A percentile compares a stretch with the other conserved stretches of the same genome.
phyloP scores from a whole-genome alignment of 768 basidiomycete genomes.

The Termitomyces sp. region DNA sequence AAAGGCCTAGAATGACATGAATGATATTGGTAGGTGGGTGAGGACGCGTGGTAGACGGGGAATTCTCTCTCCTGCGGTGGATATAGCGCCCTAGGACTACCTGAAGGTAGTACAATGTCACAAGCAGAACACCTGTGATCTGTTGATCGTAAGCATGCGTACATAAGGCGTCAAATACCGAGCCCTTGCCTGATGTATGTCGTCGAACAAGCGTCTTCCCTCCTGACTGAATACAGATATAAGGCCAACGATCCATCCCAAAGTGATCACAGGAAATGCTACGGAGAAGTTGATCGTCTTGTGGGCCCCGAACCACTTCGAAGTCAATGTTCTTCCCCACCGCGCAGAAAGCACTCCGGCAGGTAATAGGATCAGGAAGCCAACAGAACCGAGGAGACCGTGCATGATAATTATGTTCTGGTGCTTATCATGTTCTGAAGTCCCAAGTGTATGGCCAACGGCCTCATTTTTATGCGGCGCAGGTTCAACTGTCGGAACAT shows the following conservation, averaged over 20 bases:
- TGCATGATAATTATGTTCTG: slow-evolving; percentile 47
- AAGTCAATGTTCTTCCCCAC: slow-evolving; percentile 43
- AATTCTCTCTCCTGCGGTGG: slow-evolving; percentile 33
- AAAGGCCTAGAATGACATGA: slow-evolving; percentile 49
- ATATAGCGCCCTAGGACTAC: slow-evolving; percentile 47
- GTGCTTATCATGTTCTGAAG: slow-evolving; percentile 19
- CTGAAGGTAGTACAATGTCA: slow-evolving; percentile 47
- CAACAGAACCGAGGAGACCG: slow-evolving; percentile 43
- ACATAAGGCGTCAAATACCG: not conserved
- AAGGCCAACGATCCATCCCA: slow-evolving; percentile 45
- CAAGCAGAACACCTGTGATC: slow-evolving; percentile 47
- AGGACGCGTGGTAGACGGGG: slow-evolving; percentile 18
- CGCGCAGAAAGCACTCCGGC: slow-evolving; percentile 47
- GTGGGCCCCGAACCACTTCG: slow-evolving; percentile 54
- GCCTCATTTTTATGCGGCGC: slow-evolving; percentile 3
- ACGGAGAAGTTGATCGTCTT: slow-evolving; percentile 41
- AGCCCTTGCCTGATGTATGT: slow-evolving; percentile 39
- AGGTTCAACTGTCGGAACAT: slow-evolving; percentile 8
- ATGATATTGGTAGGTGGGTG: slow-evolving; percentile 52
- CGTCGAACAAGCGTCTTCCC: slow-evolving; percentile 20
- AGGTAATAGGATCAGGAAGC: slow-evolving; percentile 54
- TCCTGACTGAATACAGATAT: slow-evolving; percentile 37
- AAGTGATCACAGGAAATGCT: slow-evolving; percentile 41
- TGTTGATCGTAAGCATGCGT: slow-evolving; percentile 14
- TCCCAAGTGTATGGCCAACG: not conserved